Evolutionary conservation across 306 rosid species (phyloP), one percentile per base, ranked within the genome.

Genomic region (Malus orientalis): DNA sequence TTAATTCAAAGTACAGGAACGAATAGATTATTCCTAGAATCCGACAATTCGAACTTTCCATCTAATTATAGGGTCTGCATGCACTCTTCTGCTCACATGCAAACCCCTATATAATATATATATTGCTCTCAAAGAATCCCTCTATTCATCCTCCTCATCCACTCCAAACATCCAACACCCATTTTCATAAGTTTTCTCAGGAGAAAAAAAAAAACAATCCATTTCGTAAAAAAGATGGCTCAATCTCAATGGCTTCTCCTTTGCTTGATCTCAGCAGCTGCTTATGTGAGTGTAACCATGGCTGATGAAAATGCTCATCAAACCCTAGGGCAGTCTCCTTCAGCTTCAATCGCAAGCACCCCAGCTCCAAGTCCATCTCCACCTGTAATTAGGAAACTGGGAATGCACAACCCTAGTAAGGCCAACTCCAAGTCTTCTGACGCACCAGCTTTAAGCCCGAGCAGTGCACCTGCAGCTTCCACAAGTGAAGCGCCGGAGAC

Each of bases 11-110:
- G 60, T 32, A 71, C 65, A 12, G 44, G 64, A 22, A 68, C 45
- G 38, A 63, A 72, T 71, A 74, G 76, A 74, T 32, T 15, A 75
- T 67, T 74, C 74, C 60, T 51, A 44, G 80, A 85, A 79, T 78
- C 84, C 78, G 81, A 78, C 78, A 67, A 22, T 51, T 14, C 74
- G 85, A 89, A 89, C 80, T 86, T 89, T 88, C 93, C 83, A 68
- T 62, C 76, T 40, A 81, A 32, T 70, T 59, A 70, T 45, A 70
- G 80, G 74, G 86, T 85, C 91, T 74, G 74, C 72, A 58, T 22
- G 59, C 40, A 38, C 69, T 33, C 78, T 42, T 42, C 45, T 51
- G 18, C 55, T 51, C 9, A 51, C 20, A 15, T 15, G 55, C 22
- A 73, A 16, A 58, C 22, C 70, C 30, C 47, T 80, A 67, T 76